A percentile compares a stretch with the other conserved stretches of the same genome.
Conservation (phyloP, 805 yeast genomes). For the Metschnikowia kunwiensis region DNA sequence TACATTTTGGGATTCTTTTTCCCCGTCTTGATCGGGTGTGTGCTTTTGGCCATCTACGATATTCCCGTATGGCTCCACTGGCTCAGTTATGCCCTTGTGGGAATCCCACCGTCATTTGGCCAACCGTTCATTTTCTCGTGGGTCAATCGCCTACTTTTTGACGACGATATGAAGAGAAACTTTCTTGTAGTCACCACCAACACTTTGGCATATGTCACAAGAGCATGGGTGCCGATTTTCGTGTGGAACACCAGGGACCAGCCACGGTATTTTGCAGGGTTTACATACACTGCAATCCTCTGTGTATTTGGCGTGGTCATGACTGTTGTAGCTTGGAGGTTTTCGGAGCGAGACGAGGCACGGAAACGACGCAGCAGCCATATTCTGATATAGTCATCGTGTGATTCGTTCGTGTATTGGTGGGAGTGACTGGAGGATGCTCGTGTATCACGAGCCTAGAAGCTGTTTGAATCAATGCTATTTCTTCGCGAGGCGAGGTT, state of each 20-base stretch:
- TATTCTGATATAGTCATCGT: too few relatives aligned
- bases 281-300: slow-evolving; percentile 32
- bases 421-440: too few relatives aligned
- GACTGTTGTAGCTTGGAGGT: slow-evolving; percentile 26
- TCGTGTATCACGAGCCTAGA: too few relatives aligned
- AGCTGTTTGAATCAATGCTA: too few relatives aligned
- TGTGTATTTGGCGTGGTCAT: slow-evolving; percentile 28
- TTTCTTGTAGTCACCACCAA: slow-evolving; percentile 39
- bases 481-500: too few relatives aligned
- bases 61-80: slow-evolving; percentile 49
- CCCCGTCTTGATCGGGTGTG: slow-evolving; percentile 39
- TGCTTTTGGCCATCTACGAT: slow-evolving; percentile 46
- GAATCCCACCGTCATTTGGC: slow-evolving; percentile 49
- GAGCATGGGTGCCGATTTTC: slow-evolving; percentile 38
- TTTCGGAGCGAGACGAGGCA: slow-evolving; percentile 28
- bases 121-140: slow-evolving; percentile 57
- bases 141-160: slow-evolving; percentile 47
- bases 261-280: slow-evolving; percentile 34
- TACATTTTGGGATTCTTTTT: slow-evolving; percentile 35
- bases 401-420: too few relatives aligned
- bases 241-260: slow-evolving; percentile 37
- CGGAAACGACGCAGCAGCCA: too few relatives aligned
- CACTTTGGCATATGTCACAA: slow-evolving; percentile 37
- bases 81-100: slow-evolving; percentile 46
- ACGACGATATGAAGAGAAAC: slow-evolving; percentile 34